Evolutionary conservation across 2,329 filamentous ascomycete genomes (phyloP).

Genomic region (Zymoseptoria crescenta): DNA sequence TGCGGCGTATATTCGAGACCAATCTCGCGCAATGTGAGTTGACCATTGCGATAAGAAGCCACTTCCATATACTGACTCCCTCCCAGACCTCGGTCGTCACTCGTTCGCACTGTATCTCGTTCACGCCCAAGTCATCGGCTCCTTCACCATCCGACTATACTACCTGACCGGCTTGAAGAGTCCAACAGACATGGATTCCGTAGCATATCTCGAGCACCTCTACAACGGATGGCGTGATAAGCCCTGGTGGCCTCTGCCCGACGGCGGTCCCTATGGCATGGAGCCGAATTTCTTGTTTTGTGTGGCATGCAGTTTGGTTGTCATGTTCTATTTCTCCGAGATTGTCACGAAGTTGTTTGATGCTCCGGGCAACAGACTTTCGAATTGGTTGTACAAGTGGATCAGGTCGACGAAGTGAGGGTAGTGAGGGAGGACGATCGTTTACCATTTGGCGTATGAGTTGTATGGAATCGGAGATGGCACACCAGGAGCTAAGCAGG

Average conservation of each 20-base stretch:
- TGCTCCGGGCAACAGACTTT: constrained; percentile 16
- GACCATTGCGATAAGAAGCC: not conserved
- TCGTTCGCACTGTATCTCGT: constrained; percentile 57
- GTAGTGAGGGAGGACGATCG: not conserved
- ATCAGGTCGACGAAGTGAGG: constrained; percentile 12
- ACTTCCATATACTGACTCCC: not conserved
- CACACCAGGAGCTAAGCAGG: not conserved
- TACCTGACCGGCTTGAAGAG: constrained; percentile 21
- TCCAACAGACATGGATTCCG: constrained; percentile 12
- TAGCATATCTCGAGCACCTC: constrained; percentile 12
- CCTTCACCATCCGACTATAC: constrained; percentile 43
- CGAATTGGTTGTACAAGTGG: constrained; percentile 16
- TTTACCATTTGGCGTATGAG: not conserved
- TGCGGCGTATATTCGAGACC: constrained; percentile 19
- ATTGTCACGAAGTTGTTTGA: constrained; percentile 22
- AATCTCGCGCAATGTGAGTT: constrained; percentile 17
- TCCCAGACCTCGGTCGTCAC: constrained; percentile 47
- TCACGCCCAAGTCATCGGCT: constrained; percentile 54
- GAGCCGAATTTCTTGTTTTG: constrained; percentile 22
- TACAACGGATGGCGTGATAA: constrained; percentile 16
- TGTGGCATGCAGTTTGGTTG: constrained; percentile 16
- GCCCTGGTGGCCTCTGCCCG: constrained; percentile 22
- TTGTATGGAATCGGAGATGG: not conserved
- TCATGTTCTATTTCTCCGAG: constrained; percentile 22
- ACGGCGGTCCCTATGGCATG: constrained; percentile 16